Evolutionary conservation across 768 basidiomycete species (phyloP).

Genomic region (Clavulina sp.): DNA sequence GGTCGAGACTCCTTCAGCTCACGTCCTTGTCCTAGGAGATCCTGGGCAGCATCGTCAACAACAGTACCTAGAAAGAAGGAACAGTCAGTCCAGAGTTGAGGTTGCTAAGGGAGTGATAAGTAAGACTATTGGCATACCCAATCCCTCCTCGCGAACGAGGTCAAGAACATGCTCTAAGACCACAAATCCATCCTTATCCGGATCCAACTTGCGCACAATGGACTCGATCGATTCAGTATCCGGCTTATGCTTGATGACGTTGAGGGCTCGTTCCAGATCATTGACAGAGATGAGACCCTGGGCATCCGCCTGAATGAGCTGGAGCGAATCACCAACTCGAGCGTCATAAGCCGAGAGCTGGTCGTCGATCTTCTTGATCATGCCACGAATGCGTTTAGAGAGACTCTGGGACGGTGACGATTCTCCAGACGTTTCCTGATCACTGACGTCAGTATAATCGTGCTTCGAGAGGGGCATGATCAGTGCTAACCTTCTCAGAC

Average conservation of each 20-base stretch:
- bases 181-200: conserved; percentile 90
- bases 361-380: conserved; percentile 88
- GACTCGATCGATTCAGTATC: conserved; percentile 75
- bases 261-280: conserved; percentile 78
- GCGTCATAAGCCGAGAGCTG: conserved; percentile 87
- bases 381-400: conserved; percentile 85
- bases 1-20: conserved; percentile 62
- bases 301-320: conserved; percentile 69
- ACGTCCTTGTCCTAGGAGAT: conserved; percentile 63
- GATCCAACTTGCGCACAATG: conserved; percentile 85
- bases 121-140: conserved; percentile 34
- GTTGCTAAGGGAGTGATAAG: background rate
- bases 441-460: background rate
- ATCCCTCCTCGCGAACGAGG: conserved; percentile 70
- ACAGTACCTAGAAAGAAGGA: conserved; percentile 40
- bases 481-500: conserved; percentile 53
- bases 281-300: conserved; percentile 79
- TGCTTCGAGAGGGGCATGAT: background rate
- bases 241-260: conserved; percentile 86
- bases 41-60: conserved; percentile 69
- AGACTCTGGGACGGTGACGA: conserved; percentile 63
- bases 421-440: background rate
- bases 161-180: conserved; percentile 89
- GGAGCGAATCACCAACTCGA: conserved; percentile 66
- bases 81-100: conserved; percentile 3